Conservation (phyloP, 2,329 filamentous ascomycete genomes). For the Sphaerostilbella broomeana region DNA sequence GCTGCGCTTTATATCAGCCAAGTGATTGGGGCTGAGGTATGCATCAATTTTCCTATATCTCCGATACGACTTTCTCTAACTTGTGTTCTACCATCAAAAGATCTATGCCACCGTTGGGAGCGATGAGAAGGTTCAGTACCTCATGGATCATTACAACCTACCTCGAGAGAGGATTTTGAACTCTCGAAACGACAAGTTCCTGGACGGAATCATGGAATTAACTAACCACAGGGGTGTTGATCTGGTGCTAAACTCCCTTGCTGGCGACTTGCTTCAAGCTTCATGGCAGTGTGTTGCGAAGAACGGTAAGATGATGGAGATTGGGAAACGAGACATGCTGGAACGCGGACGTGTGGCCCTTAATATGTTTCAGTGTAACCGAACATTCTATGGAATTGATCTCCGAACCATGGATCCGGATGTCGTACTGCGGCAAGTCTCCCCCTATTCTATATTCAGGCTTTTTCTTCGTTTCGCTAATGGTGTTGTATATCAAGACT, state of each 20-base stretch:
- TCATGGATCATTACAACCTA: conserved; percentile 27
- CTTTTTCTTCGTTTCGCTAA: no score
- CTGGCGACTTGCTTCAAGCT: conserved; percentile 34
- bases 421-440: no score
- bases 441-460: no score
- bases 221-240: conserved; percentile 29
- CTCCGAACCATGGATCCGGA: no score
- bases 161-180: conserved; percentile 27
- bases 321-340: conserved; percentile 30
- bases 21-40: conserved; percentile 27
- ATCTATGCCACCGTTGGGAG: conserved; percentile 31
- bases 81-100: conserved; percentile 20
- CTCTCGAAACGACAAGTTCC: conserved; percentile 28
- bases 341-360: not conserved
- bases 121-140: conserved; percentile 28
- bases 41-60: not conserved
- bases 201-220: conserved; percentile 19
- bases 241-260: conserved; percentile 34
- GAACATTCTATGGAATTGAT: conserved; percentile 35
- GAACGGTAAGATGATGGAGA: conserved; percentile 39
- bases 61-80: not conserved
- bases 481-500: conserved; percentile 20
- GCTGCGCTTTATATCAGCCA: conserved; percentile 26
- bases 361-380: conserved; percentile 33
- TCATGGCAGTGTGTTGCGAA: conserved; percentile 39